Conservation (phyloP, 75 land plant species). For the Azolla pinnata region DNA sequence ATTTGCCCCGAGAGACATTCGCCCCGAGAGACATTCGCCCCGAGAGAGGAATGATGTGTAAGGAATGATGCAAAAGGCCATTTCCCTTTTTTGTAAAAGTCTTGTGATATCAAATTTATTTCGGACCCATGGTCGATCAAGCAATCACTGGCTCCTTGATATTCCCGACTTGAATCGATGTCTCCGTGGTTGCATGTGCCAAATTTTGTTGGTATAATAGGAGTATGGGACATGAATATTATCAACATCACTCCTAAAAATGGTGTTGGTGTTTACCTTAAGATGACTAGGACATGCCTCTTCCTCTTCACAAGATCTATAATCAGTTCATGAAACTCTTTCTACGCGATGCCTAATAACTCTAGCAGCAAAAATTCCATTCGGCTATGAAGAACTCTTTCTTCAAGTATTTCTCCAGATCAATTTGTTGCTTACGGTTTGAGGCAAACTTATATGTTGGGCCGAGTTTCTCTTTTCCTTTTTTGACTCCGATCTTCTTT, state of each 20-base stretch:
- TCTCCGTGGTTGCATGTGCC: not conserved
- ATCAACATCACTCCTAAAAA: not conserved
- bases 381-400: not conserved
- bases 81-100: too few species aligned
- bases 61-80: too few species aligned
- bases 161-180: not conserved
- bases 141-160: not conserved
- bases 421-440: not conserved
- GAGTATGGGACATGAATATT: not conserved
- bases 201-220: not conserved
- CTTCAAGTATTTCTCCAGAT: not conserved
- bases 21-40: too few species aligned
- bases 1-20: too few species aligned
- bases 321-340: not conserved
- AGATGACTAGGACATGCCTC: not conserved
- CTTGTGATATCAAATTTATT: not conserved
- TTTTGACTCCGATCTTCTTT: not conserved
- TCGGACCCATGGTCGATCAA: not conserved
- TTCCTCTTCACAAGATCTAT: not conserved
- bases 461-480: not conserved
- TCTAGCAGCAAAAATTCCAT: not conserved
- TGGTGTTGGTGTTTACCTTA: not conserved
- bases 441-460: not conserved
- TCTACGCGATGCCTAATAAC: not conserved
- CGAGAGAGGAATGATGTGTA: too few species aligned